Evolutionary conservation across 2,329 filamentous ascomycete genomes (phyloP), one percentile per base, ranked within the genome.

Genomic region (Bertia moriformis): DNA sequence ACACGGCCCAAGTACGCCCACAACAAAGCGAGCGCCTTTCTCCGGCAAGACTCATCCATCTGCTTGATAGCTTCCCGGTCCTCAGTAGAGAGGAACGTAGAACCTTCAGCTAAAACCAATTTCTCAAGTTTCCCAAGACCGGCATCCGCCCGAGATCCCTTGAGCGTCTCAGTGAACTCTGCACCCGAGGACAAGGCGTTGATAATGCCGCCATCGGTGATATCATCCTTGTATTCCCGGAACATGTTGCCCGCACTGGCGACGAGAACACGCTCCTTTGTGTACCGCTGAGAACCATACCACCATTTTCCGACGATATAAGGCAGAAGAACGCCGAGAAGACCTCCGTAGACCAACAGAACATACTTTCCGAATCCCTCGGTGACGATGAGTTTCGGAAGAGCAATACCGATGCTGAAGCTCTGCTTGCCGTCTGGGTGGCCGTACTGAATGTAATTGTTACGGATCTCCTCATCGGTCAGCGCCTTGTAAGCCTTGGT

Each of bases 401-500:
- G 71, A 36, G 89, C 91, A 48, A 98, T 98, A 46, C 91, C 89
- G 53, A 98, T 96, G 62, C 87, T 95, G 61, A 88, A 91, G 57
- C 87, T 89, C 63, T 98, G 91, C 70, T 95, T 96, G 55, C 91
- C 91, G 56, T 98, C 91, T 4, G 91, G 91, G 58, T 98, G 87
- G 41, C 91, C 91, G 52, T 83, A 98, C 58, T 93, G 83, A 39
- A 94, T 78, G 60, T 84, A 98, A 66, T 98, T 98, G 63, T 93
- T 93, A 53, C 91, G 83, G 44, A 96, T 73, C 32, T 96, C 91
- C 62, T 98, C 93, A 54, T 98, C 91, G 10, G 93, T 98, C 38
- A 98, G 73, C 3, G 91, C 83, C 62, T 98, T 94, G 71, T 95
- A 98, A 4, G 91, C 91, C 66, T 98, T 98, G 49, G 86, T 91